These are phyloP conservation scores for Colletotrichum tropicale DNA, from an alignment of 2,329 filamentous ascomycete genomes.

Conservation along the genomic window DNA sequence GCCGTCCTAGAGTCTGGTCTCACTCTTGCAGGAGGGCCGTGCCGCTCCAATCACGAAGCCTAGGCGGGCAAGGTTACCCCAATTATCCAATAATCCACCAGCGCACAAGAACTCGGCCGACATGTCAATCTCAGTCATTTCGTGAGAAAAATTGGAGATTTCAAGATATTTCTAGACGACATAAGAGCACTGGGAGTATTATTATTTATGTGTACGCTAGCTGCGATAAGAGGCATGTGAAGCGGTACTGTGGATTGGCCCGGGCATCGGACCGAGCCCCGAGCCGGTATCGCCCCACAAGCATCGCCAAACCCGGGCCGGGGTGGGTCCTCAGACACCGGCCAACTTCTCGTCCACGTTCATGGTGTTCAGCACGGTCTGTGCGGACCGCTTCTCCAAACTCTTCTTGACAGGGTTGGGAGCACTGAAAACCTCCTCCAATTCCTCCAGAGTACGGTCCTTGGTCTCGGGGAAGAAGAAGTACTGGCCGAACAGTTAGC, in stretches of 20 bases:
- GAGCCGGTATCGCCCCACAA: neutral
- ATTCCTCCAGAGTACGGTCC: constrained; percentile 55
- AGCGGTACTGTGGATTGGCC: neutral
- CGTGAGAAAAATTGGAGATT: neutral
- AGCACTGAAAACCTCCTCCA: constrained; percentile 54
- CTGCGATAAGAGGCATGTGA: neutral
- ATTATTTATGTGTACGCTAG: neutral
- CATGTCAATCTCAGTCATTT: neutral
- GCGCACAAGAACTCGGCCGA: neutral
- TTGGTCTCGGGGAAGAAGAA: constrained; percentile 55
- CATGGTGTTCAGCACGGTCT: constrained; percentile 40
- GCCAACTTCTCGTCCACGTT: constrained; percentile 29
- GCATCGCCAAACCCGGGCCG: neutral
- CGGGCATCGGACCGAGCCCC: neutral
- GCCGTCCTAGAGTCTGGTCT: neutral
- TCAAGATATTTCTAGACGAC: neutral
- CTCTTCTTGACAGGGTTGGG: constrained; percentile 48
- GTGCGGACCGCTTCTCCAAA: constrained; percentile 43
- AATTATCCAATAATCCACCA: neutral
- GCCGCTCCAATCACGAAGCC: constrained; percentile 5
- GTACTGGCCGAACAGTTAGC: constrained; percentile 30
- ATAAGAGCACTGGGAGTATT: neutral
- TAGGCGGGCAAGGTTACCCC: neutral
- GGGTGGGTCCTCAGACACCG: constrained; percentile 27
- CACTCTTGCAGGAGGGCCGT: neutral